Percentiles rank a stretch among this genome's conserved stretches.
Evolutionary conservation across 306 rosid genomes (phyloP).

Genomic region (Vicia faba): DNA sequence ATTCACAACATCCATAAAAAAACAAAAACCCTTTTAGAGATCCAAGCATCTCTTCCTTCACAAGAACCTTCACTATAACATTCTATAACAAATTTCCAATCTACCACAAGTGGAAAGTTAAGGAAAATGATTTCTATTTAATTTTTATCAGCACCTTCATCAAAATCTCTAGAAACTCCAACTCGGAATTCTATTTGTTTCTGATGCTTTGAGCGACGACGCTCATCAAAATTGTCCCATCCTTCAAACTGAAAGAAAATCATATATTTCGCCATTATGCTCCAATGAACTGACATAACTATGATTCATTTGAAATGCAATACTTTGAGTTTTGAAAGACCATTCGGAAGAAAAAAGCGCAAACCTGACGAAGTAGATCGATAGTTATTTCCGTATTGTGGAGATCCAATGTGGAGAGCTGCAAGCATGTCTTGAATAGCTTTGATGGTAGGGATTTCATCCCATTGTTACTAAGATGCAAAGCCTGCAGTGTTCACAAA

Average conservation of each 20-base stretch:
- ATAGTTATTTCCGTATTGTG: constrained; percentile 87
- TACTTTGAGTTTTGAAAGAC: not conserved
- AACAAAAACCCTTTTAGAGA: too few species aligned
- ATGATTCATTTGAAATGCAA: constrained; percentile 13
- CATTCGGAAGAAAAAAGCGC: constrained; percentile 23
- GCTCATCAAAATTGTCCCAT: constrained; percentile 81
- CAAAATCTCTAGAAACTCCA: constrained; percentile 68
- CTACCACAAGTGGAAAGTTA: constrained; percentile 9
- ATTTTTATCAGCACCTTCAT: constrained; percentile 93
- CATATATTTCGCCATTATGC: constrained; percentile 3
- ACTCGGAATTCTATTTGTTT: constrained; percentile 85
- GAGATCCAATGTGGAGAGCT: constrained; percentile 75
- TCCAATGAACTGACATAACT: constrained; percentile 12
- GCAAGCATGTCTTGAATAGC: constrained; percentile 72
- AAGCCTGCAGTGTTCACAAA: constrained; percentile 49
- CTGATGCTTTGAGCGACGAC: constrained; percentile 77
- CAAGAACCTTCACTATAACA: constrained; percentile 4
- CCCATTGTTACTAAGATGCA: constrained; percentile 73
- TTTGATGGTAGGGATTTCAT: constrained; percentile 80
- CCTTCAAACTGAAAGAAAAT: constrained; percentile 73
- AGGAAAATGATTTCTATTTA: constrained; percentile 31
- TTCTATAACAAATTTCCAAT: constrained; percentile 8
- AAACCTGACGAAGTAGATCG: constrained; percentile 81
- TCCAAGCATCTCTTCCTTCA: too few species aligned
- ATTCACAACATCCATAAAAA: not conserved